Conservation (phyloP, 2,329 filamentous ascomycete species). For the Apiospora arundinis region DNA sequence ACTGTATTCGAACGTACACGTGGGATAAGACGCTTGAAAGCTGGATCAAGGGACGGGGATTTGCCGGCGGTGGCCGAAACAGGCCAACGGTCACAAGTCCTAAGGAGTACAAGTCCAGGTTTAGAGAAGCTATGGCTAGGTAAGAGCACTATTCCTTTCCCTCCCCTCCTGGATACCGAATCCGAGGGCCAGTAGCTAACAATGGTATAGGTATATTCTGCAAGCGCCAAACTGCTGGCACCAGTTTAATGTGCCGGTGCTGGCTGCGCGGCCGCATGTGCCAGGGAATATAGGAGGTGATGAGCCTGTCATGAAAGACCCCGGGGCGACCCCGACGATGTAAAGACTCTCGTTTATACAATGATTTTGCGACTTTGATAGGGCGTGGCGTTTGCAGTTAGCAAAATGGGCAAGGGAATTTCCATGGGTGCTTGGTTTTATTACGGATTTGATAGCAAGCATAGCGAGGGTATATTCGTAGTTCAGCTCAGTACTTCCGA, state of each 20-base stretch:
- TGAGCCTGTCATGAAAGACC: conserved; percentile 26
- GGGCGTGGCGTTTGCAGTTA: conserved; percentile 18
- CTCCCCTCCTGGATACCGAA: not conserved
- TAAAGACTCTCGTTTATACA: not conserved
- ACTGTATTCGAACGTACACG: conserved; percentile 97
- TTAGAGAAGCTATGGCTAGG: conserved; percentile 95
- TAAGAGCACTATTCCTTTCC: conserved; percentile 46
- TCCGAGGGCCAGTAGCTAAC: not conserved
- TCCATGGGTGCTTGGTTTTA: not conserved
- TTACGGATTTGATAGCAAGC: not conserved
- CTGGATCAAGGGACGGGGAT: conserved; percentile 98
- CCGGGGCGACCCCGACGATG: not conserved
- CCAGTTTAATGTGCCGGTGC: conserved; percentile 57
- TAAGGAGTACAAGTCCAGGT: conserved; percentile 95
- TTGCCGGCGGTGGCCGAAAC: conserved; percentile 76
- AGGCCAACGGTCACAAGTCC: conserved; percentile 95
- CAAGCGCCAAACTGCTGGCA: conserved; percentile 81
- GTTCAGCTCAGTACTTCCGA: not conserved
- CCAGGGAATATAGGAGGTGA: conserved; percentile 32
- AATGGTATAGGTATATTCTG: conserved; percentile 66
- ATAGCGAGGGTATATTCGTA: not conserved
- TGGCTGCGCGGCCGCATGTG: conserved; percentile 32
- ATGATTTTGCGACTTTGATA: not conserved
- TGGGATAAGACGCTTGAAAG: conserved; percentile 99
- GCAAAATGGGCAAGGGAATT: not conserved